Evolutionary conservation across 306 rosid species (phyloP), one percentile per base, ranked within the genome.

Genomic region (Acacia melanoxylon): DNA sequence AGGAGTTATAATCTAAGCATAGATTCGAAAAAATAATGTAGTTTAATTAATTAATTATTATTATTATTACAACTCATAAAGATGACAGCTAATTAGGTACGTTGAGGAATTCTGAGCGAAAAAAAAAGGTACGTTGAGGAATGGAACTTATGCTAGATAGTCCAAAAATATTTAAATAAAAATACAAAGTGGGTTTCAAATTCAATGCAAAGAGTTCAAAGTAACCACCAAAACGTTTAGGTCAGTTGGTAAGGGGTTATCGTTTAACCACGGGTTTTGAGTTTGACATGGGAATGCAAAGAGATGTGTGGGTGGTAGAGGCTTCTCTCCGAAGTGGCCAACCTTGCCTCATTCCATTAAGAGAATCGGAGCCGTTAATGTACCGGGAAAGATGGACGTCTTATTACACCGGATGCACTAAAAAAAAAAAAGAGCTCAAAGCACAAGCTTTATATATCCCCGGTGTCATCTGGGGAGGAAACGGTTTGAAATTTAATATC

Each of bases 111-210:
- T n/a, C n/a, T n/a, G n/a, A n/a, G n/a, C n/a, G n/a, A n/a, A n/a
- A n/a, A n/a, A n/a, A n/a, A n/a, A n/a, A 82, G 86, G 84, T 56
- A 51, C 9, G 58, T 17, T 13, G 76, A 25, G 42, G 80, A 63
- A 75, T 84, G 84, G 84, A 82, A 79, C 80, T 70, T 81, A 87
- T 78, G 49, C 90, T 8, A 78, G 72, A 81, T 9, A 69, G 59
- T 65, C 75, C 78, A 31, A 65, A 45, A 54, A 80, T 56, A 56
- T 56, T 10, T 17, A 22, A 37, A 75, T 42, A 25, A 45, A 72
- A 77, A 58, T 14, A 33, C 67, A 82, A 78, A 79, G 84, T 68
- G 63, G 76, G 52, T 68, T 48, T 31, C 83, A 77, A 73, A 67
- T 79, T 80, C 72, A 71, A 72, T 82, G 82, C 90, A 67, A 79